Conservation (phyloP, 495 filamentous ascomycete species). For the Hypoxylon intermedium region DNA sequence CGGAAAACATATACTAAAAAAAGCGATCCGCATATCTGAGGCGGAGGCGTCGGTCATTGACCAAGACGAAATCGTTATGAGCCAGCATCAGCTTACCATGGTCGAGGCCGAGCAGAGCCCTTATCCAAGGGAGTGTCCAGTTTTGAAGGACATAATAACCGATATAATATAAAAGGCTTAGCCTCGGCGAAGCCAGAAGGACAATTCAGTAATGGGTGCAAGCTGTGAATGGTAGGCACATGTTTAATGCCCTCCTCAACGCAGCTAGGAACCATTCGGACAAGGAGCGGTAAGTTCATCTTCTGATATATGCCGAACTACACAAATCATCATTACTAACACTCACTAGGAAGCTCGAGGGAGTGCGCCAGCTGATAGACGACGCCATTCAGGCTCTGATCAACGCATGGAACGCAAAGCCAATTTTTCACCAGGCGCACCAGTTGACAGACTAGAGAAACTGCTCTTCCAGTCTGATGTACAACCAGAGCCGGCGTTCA, state of each 20-base stretch:
- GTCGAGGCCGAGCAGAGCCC: background rate
- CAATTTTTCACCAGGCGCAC: slow-evolving; percentile 12
- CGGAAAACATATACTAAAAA: slow-evolving; percentile 17
- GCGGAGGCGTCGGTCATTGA: slow-evolving; percentile 12
- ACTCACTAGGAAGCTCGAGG: slow-evolving; percentile 38
- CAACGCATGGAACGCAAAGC: slow-evolving; percentile 10
- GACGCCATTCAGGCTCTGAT: slow-evolving; percentile 9
- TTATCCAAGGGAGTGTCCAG: background rate
- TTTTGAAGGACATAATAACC: slow-evolving; percentile 16
- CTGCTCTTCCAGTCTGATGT: slow-evolving; percentile 5
- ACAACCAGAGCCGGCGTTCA: background rate
- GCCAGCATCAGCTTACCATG: slow-evolving; percentile 4
- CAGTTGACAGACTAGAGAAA: background rate
- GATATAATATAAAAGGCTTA: slow-evolving; percentile 9
- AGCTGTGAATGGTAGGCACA: slow-evolving; percentile 44
- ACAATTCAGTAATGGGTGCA: slow-evolving; percentile 1
- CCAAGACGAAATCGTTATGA: slow-evolving; percentile 7
- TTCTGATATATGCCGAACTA: background rate
- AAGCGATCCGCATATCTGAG: slow-evolving; percentile 16
- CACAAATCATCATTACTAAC: slow-evolving; percentile 10
- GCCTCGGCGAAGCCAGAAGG: slow-evolving; percentile 8
- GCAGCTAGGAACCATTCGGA: slow-evolving; percentile 43
- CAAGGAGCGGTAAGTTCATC: slow-evolving; percentile 41
- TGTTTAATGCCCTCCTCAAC: slow-evolving; percentile 41
- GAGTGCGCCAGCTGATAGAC: slow-evolving; percentile 29